Conservation (phyloP, 352 stramenopile species). For the Phytophthora gonapodyides region DNA sequence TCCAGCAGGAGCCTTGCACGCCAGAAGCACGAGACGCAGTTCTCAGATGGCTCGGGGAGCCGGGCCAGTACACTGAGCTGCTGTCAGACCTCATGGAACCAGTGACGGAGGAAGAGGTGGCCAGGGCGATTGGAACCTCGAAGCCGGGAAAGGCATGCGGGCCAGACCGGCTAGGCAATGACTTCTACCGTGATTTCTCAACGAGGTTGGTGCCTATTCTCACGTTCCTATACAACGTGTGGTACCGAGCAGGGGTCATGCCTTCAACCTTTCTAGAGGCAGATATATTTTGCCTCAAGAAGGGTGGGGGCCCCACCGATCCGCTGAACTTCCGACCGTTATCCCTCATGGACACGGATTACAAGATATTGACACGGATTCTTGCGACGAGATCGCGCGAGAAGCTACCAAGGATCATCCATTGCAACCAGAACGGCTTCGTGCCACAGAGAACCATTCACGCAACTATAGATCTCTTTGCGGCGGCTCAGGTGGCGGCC, state of each 20-base stretch:
- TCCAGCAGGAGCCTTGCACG: too few species aligned
- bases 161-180: not conserved
- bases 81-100: too few species aligned
- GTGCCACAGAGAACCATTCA: too few species aligned
- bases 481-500: too few species aligned
- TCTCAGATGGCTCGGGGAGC: too few species aligned
- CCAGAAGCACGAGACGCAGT: too few species aligned
- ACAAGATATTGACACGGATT: not conserved
- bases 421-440: not conserved
- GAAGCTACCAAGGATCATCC: not conserved
- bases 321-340: not conserved
- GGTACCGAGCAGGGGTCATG: not conserved
- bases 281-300: conserved; percentile 1
- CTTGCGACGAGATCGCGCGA: not conserved
- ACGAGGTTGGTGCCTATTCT: not conserved
- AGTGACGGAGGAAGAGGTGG: too few species aligned
- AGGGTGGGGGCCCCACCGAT: not conserved
- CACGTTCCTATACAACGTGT: not conserved
- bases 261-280: not conserved
- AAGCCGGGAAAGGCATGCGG: not conserved
- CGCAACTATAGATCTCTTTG: too few species aligned
- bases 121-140: too few species aligned
- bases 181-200: not conserved
- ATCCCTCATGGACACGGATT: conserved; percentile 2
- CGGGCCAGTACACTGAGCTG: too few species aligned